Percentiles rank a stretch among this genome's conserved stretches.
Conservation (phyloP, 2,329 filamentous ascomycete species). For the Hirsutella rhossiliensis region DNA sequence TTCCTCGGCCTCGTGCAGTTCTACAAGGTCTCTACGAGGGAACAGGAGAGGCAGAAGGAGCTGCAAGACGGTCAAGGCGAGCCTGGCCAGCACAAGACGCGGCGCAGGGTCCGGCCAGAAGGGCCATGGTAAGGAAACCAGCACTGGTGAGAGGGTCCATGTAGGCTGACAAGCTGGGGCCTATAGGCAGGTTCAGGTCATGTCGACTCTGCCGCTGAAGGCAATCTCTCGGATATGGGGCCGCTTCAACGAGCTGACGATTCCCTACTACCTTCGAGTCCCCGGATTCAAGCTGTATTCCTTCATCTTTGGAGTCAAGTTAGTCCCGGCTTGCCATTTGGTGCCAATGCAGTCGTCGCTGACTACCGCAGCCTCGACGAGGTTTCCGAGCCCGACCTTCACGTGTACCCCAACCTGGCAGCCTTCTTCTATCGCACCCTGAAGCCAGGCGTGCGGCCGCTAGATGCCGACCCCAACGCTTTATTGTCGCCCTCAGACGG, state of each 20-base stretch:
- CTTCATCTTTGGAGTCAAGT: slow-evolving; percentile 81
- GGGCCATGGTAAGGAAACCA: slow-evolving; percentile 77
- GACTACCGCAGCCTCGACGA: slow-evolving; percentile 55
- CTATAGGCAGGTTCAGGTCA: slow-evolving; percentile 72
- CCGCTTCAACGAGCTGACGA: slow-evolving; percentile 76
- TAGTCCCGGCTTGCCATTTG: slow-evolving; percentile 8
- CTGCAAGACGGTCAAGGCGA: slow-evolving; percentile 31
- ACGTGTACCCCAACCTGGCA: slow-evolving; percentile 81
- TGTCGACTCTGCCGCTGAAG: slow-evolving; percentile 87
- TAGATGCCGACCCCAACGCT: slow-evolving; percentile 70
- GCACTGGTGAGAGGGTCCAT: neutral
- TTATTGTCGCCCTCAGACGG: slow-evolving; percentile 85
- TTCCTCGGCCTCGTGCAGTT: slow-evolving; percentile 77
- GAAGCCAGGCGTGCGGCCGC: slow-evolving; percentile 75
- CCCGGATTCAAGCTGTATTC: slow-evolving; percentile 89
- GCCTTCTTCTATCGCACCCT: slow-evolving; percentile 95
- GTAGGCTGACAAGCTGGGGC: neutral
- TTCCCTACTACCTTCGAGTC: slow-evolving; percentile 77
- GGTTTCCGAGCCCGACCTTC: slow-evolving; percentile 78
- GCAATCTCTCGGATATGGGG: slow-evolving; percentile 85
- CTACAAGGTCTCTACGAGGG: slow-evolving; percentile 56
- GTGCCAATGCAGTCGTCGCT: neutral
- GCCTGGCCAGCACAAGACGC: slow-evolving; percentile 34
- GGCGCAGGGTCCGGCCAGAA: slow-evolving; percentile 58
- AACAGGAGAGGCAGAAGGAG: slow-evolving; percentile 36